phyloP scores from a whole-genome alignment of 139 green algal species.

The Volvox africanus region DNA sequence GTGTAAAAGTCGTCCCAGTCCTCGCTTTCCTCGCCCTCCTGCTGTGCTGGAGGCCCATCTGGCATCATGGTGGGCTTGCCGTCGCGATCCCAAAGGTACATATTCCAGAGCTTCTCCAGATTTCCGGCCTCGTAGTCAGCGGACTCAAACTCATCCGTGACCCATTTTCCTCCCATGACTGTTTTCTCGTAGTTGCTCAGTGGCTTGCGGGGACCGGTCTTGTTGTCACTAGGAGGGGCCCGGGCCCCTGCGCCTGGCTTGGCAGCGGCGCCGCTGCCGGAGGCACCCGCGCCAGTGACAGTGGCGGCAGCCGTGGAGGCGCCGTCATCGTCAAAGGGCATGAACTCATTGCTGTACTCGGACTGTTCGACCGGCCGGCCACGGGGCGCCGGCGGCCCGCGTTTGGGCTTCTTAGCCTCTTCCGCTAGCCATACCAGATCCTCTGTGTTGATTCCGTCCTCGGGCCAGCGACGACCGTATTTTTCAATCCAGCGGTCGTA shows the following conservation, averaged over 20 bases:
- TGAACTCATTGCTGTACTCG: constrained; percentile 62
- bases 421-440: constrained; percentile 76
- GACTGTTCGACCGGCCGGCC: constrained; percentile 53
- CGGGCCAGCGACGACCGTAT: constrained; percentile 71
- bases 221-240: not conserved
- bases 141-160: constrained; percentile 74
- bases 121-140: constrained; percentile 70
- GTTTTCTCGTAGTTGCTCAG: constrained; percentile 58
- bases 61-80: constrained; percentile 74
- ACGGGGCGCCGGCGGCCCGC: too few relatives aligned
- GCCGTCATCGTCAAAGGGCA: constrained; percentile 48
- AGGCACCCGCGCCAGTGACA: not conserved
- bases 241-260: not conserved
- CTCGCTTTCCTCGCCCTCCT: constrained; percentile 63
- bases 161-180: constrained; percentile 57
- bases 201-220: not conserved
- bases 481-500: constrained; percentile 72
- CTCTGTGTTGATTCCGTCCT: constrained; percentile 74
- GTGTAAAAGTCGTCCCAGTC: constrained; percentile 72
- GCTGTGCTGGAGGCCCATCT: constrained; percentile 40
- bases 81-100: constrained; percentile 74
- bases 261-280: constrained; percentile 13
- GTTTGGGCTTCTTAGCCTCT: constrained; percentile 60
- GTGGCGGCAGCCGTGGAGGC: not conserved
- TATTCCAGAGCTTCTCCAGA: constrained; percentile 67